Base-by-base conservation (phyloP, 2,329 filamentous ascomycete genomes). In the Verticillium albo-atrum region DNA sequence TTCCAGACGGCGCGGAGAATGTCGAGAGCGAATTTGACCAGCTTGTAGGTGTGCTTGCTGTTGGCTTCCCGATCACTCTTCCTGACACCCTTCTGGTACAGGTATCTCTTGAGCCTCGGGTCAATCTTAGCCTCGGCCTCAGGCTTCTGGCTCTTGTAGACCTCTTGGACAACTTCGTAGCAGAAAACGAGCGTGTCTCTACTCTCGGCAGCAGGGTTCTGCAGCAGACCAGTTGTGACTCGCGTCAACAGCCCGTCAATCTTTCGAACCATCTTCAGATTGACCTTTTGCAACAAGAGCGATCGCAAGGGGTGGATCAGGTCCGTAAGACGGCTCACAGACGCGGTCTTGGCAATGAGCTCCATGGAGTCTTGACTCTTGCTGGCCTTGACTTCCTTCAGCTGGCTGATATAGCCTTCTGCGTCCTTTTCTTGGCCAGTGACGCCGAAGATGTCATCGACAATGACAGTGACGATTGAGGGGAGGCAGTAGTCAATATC, bases 291-390 rank as follows among this genome's bases (percentile, higher is more conserved):
- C 58, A 89, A 82, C 37, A 99, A 77, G 23, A 99, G 79, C 7
- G 86, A 81, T 67, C 91, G 90, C 54, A 98, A 79, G 1, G 95
- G 96, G 57, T 82, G 82, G 56, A 97, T 82, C 4, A 99, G 84
- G 55, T 89, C 85, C 54, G 89, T 86, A 6, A 98, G 82, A 59
- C 88, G 86, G 56, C 76, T 79, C 26, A 97, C 80, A 1, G 92
- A 94, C 2, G 91, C 88, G 54, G 88, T 92, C 68, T 89, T 91
- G 27, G 95, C 90, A 64, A 98, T 82, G 17, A 98, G 80, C 72
- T 98, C 94, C 88, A 98, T 96, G 0, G 95, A 96, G 70, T 99
- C 96, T 68, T 93, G 96, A 71, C 93, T 97, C 79, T 98, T 99
- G 79, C 91, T 97, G 74, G 91, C 95, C 79, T 97, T 98, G 59